phyloP scores from a whole-genome alignment of 2,329 filamentous ascomycete genomes.

The Cordyceps sp. region DNA sequence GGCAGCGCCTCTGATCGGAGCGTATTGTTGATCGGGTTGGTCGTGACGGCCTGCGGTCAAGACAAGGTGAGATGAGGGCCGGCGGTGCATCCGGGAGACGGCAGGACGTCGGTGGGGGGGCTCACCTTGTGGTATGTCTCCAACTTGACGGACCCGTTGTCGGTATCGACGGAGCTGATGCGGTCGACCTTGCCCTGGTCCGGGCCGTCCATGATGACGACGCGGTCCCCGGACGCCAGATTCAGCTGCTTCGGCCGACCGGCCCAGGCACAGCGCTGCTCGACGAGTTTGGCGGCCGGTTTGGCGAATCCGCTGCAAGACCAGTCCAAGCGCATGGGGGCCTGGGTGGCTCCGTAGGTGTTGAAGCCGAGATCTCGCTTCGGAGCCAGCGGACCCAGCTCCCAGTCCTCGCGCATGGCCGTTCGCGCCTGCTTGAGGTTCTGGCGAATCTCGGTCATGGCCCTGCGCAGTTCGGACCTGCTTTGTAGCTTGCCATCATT shows the following conservation, averaged over 20 bases:
- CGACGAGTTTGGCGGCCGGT: conserved; percentile 16
- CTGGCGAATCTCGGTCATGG: conserved; percentile 15
- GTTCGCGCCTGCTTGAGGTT: conserved; percentile 23
- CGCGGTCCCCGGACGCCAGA: conserved; percentile 55
- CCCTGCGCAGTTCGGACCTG: conserved; percentile 7
- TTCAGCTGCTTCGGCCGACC: conserved; percentile 40
- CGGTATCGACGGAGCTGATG: conserved; percentile 39
- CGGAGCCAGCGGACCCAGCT: conserved; percentile 62
- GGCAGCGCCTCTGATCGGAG: conserved; percentile 19
- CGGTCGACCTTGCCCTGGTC: conserved; percentile 72
- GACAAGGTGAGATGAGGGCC: no score
- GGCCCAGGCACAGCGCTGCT: conserved; percentile 35
- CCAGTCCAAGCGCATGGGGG: conserved; percentile 20
- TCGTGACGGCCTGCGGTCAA: conserved; percentile 13
- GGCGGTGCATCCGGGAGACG: no score
- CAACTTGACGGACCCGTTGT: conserved; percentile 42
- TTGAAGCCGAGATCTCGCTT: conserved; percentile 52
- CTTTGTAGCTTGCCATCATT: conserved; percentile 4
- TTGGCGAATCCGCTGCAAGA: conserved; percentile 12
- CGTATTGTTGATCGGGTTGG: conserved; percentile 14
- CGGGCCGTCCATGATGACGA: conserved; percentile 61
- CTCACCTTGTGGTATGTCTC: conserved; percentile 48
- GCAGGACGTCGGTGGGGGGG: no score
- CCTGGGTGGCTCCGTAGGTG: conserved; percentile 38
- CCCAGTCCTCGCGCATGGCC: conserved; percentile 58